A percentile compares a stretch with the other conserved stretches of the same genome.
These are phyloP conservation scores for Noccaea caerulescens DNA, from an alignment of 345 rosid genomes.

Conservation along the genomic window DNA sequence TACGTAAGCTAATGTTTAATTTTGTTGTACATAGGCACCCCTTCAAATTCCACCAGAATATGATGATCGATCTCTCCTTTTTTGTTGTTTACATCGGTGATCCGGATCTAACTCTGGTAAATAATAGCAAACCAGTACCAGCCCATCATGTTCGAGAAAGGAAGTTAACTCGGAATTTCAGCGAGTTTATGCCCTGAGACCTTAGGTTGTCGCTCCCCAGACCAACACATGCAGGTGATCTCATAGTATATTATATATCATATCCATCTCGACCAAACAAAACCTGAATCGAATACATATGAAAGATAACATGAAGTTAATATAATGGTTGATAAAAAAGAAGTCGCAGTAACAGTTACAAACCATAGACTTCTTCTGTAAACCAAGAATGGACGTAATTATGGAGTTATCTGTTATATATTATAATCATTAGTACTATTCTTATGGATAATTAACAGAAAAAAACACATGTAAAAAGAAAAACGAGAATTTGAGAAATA, in stretches of 20 bases:
- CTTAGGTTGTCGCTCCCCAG: neutral
- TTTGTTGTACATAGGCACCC: too few species aligned
- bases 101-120: neutral
- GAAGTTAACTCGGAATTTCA: neutral
- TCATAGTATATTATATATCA: too few species aligned
- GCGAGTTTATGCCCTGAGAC: neutral
- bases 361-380: neutral
- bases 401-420: slow-evolving; percentile 3
- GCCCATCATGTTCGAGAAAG: neutral
- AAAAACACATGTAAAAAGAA: neutral
- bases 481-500: neutral
- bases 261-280: too few species aligned
- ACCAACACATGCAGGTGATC: neutral
- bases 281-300: neutral
- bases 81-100: neutral
- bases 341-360: slow-evolving; percentile 1
- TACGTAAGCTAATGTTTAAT: too few species aligned
- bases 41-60: neutral
- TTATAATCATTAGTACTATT: neutral
- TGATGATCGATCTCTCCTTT: neutral
- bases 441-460: neutral
- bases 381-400: slow-evolving; percentile 14
- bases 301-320: neutral
- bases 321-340: neutral
- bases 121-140: neutral